A percentile compares a stretch with the other conserved stretches of the same genome.
Conservation (phyloP, 2,329 filamentous ascomycete species). For the Periglandula ipomoeae region DNA sequence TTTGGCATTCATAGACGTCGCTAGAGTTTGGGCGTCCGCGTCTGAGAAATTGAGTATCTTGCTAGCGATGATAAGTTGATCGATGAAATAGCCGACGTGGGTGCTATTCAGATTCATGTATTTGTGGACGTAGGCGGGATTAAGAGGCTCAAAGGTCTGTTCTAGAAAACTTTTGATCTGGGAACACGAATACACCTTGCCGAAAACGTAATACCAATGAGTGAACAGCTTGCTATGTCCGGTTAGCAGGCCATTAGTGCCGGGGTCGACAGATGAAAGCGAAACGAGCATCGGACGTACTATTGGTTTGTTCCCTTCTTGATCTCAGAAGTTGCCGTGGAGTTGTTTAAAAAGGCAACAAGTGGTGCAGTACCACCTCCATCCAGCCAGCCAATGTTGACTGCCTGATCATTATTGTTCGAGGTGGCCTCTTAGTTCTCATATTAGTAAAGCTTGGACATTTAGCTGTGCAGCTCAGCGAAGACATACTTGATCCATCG, state of each 20-base stretch:
- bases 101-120: slow-evolving; percentile 22
- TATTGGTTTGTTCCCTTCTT: slow-evolving; percentile 19
- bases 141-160: slow-evolving; percentile 10
- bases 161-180: slow-evolving; percentile 11
- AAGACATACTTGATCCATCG: slow-evolving; percentile 18
- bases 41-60: slow-evolving; percentile 19
- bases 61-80: slow-evolving; percentile 17
- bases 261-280: background rate
- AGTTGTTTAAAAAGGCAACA: slow-evolving; percentile 15
- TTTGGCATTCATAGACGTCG: slow-evolving; percentile 15
- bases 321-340: slow-evolving; percentile 13
- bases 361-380: slow-evolving; percentile 19
- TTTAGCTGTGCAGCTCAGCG: background rate
- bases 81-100: slow-evolving; percentile 21
- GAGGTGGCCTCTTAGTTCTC: slow-evolving; percentile 14
- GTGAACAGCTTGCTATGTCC: slow-evolving; percentile 18
- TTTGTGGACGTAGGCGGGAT: slow-evolving; percentile 22
- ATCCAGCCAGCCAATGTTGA: slow-evolving; percentile 20
- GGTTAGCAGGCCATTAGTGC: background rate
- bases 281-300: slow-evolving; percentile 10
- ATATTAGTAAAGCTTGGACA: background rate
- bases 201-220: slow-evolving; percentile 21
- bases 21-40: slow-evolving; percentile 15
- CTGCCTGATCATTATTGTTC: slow-evolving; percentile 18
- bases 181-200: slow-evolving; percentile 18